phyloP scores from a whole-genome alignment of 2,329 filamentous ascomycete genomes.

The Apiospora marii region DNA sequence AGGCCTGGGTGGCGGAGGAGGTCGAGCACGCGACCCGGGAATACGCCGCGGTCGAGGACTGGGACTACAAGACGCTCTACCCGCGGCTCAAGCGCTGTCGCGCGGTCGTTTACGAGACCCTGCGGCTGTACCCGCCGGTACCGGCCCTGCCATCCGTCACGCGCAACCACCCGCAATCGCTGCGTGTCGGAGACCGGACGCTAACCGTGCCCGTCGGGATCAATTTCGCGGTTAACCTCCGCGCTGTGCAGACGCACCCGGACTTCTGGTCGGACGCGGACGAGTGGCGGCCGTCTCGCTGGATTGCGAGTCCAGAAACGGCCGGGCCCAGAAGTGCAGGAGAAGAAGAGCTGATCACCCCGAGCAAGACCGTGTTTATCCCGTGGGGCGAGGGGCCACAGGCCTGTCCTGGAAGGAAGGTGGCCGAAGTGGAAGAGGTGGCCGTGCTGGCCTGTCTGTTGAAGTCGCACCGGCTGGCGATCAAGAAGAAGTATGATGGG shows the following conservation, averaged over 20 bases:
- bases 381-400: conserved; percentile 42
- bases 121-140: conserved; percentile 50
- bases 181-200: too few species aligned
- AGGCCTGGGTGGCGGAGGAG: conserved; percentile 54
- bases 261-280: neutral
- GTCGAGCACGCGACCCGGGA: conserved; percentile 38
- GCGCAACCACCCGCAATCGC: too few species aligned
- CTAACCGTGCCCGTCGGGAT: conserved; percentile 53
- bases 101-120: conserved; percentile 50
- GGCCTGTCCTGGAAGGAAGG: conserved; percentile 42
- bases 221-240: conserved; percentile 55
- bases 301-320: neutral
- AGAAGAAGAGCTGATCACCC: conserved; percentile 31
- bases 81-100: conserved; percentile 50
- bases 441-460: conserved; percentile 39
- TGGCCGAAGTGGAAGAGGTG: conserved; percentile 45
- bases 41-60: conserved; percentile 37
- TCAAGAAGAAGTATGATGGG: neutral
- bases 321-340: neutral
- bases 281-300: neutral
- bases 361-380: conserved; percentile 32
- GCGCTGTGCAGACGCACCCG: conserved; percentile 31
- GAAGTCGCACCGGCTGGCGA: neutral
- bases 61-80: conserved; percentile 45
- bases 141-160: conserved; percentile 43